Evolutionary conservation across 805 yeast species (phyloP).

Genomic region (Schizosaccharomyces lindneri): DNA sequence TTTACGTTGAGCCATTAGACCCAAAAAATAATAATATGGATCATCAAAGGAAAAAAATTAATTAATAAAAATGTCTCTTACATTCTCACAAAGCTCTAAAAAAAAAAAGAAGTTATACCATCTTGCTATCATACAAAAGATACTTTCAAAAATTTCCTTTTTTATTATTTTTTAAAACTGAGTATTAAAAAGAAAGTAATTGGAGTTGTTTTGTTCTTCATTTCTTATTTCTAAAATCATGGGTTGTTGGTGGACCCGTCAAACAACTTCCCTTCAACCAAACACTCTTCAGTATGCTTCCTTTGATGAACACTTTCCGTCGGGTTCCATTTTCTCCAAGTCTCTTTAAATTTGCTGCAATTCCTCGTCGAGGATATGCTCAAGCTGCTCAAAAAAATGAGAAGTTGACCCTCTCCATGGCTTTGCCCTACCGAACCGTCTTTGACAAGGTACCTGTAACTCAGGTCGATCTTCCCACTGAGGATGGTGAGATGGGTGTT

Average conservation of each 20-base stretch:
- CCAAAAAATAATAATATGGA: no score
- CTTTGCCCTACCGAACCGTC: constrained; percentile 49
- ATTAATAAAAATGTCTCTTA: no score
- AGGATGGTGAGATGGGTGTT: constrained; percentile 89
- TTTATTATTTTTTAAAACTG: no score
- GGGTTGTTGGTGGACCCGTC: not conserved
- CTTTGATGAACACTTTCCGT: not conserved
- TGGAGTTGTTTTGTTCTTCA: not conserved
- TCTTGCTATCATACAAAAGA: no score
- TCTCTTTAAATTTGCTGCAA: not conserved
- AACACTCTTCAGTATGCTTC: not conserved
- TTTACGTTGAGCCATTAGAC: no score
- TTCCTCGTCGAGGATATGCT: constrained; percentile 44
- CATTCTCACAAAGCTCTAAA: no score
- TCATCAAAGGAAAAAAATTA: no score
- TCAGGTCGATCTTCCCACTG: constrained; percentile 88
- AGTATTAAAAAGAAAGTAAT: no score
- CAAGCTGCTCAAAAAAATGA: constrained; percentile 31
- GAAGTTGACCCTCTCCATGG: constrained; percentile 63
- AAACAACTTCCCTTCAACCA: no score
- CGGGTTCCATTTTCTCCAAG: not conserved
- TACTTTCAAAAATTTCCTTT: no score
- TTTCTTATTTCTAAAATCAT: not conserved
- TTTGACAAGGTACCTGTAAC: constrained; percentile 1
- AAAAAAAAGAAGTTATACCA: no score